Evolutionary conservation across 352 stramenopile genomes (phyloP), one percentile per base, ranked within the genome.

Genomic region (Phytophthora fragariaefolia): DNA sequence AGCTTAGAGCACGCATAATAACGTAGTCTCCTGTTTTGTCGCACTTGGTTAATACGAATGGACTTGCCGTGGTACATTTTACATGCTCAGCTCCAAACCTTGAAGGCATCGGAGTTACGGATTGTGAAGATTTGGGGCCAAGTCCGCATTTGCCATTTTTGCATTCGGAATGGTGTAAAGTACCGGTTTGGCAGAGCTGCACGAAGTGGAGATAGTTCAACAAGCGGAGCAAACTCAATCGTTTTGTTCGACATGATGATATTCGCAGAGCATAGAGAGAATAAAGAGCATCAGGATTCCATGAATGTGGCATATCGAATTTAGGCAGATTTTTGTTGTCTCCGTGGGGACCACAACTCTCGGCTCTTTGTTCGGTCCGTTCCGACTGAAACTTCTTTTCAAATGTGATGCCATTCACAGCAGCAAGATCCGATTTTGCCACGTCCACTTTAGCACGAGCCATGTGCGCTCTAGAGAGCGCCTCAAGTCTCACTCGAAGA

Each of bases 121-220:
- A 52, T 23, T 13, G n/a, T n/a, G 40, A 9, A 28, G n/a, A 2
- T 9, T 53, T 53, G n/a, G 26, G 26, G 12, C 4, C 22, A 46
- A 12, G 9, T 7, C 9, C 67, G 47, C 9, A 10, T 28, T 28
- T 49, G 38, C 10, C 6, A 23, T 38, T 8, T 34, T 28, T 42
- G 15, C 12, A 40, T 40, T 7, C 36, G 45, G 36, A n/a, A 1
- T 55, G n/a, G 5, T 22, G 36, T 30, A 17, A 28, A 3, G 42
- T 36, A 26, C n/a, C 32, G 15, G 15, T 26, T 2, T 69, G 62
- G 5, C 17, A 51, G 27, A 74, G 56, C 6, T 61, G 55, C 18
- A 87, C 32, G 63, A 76, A 84, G 49, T 89, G 77, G 23, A 76
- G 52, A 57, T 83, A 85, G 52, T 85, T 88, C 26, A 90, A 62